These are phyloP conservation scores for Neolentinus lepideus DNA, from an alignment of 1,284 basidiomycete species.

Conservation along the genomic window DNA sequence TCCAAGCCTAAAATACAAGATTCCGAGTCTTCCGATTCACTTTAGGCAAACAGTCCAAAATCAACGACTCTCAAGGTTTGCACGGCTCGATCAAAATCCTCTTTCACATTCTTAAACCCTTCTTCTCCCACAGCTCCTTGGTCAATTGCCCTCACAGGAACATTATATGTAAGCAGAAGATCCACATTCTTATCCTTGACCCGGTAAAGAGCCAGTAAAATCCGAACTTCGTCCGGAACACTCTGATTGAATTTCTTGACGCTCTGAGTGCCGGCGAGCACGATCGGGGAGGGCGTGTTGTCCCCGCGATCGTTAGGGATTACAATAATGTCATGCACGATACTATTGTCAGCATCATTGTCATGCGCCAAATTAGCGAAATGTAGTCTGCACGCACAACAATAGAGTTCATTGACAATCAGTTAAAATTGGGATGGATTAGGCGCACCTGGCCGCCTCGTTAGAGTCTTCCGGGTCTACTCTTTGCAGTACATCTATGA, in stretches of 20 bases:
- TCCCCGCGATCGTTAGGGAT: conserved; percentile 37
- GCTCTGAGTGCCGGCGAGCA: conserved; percentile 63
- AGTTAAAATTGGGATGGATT: conserved; percentile 6
- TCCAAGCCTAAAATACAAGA: neutral
- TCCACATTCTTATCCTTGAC: conserved; percentile 67
- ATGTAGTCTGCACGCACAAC: conserved; percentile 60
- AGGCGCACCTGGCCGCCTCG: conserved; percentile 64
- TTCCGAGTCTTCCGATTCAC: conserved; percentile 11
- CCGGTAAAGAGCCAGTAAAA: conserved; percentile 77
- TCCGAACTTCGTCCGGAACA: conserved; percentile 58
- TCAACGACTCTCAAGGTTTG: conserved; percentile 64
- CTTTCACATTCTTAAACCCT: conserved; percentile 29
- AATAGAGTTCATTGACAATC: neutral
- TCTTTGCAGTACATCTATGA: conserved; percentile 81
- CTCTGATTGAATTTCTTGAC: conserved; percentile 74
- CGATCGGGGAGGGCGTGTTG: conserved; percentile 48
- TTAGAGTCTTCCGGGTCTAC: conserved; percentile 52
- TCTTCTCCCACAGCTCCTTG: conserved; percentile 34
- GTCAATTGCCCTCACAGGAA: conserved; percentile 47
- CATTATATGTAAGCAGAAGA: conserved; percentile 77
- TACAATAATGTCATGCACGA: conserved; percentile 36
- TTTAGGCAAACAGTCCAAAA: conserved; percentile 67
- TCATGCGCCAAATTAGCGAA: conserved; percentile 91
- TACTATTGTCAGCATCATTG: conserved; percentile 62
- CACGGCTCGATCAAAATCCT: conserved; percentile 52